Base-by-base conservation (phyloP, 129 eudicot species). In the Artemisia annua region DNA sequence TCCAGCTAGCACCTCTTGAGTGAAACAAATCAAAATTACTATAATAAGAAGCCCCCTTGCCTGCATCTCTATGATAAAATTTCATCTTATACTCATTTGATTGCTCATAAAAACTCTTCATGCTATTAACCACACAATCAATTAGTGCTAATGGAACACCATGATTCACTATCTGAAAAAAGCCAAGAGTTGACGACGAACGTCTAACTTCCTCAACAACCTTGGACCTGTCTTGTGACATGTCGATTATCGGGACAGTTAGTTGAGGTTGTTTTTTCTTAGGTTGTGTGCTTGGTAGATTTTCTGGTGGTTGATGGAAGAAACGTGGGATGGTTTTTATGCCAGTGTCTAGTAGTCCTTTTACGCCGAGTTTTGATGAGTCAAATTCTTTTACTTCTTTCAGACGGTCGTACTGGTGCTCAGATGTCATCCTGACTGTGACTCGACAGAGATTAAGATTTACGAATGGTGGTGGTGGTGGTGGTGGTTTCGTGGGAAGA, bases 341-440 rank as follows among this genome's bases (percentile, higher is more conserved):
- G 66, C 91, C 96, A 28, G 88, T 82, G 62, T 88, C 96, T 30
- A 88, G 65, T 2, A 88, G 54, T 46, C 88, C 91, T 77, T 88
- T 88, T n/a, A 85, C 88, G 12, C 95, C 95, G 64, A 88, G 66
- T 67, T 85, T 88, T 30, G 85, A 83, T 22, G 83, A 85, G 69
- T 88, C 91, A 75, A 88, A 88, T 51, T 76, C 73, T 81, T 88
- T 82, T 3, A 85, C 61, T 64, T 81, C 82, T 59, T 8, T 35
- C n/a, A 79, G 82, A 6, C 87, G 88, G 39, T 87, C 88, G 78
- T 82, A 72, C 61, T 61, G 63, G 26, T 44, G 46, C 48, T 30
- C 24, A 52, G 53, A 30, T 19, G 72, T 67, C 3, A 53, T 24
- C 8, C 78, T 5, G 7, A 74, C 48, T 0, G 30, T 26, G 3